phyloP scores from a whole-genome alignment of 2,329 filamentous ascomycete species.

The Leptographium galeiforme region DNA sequence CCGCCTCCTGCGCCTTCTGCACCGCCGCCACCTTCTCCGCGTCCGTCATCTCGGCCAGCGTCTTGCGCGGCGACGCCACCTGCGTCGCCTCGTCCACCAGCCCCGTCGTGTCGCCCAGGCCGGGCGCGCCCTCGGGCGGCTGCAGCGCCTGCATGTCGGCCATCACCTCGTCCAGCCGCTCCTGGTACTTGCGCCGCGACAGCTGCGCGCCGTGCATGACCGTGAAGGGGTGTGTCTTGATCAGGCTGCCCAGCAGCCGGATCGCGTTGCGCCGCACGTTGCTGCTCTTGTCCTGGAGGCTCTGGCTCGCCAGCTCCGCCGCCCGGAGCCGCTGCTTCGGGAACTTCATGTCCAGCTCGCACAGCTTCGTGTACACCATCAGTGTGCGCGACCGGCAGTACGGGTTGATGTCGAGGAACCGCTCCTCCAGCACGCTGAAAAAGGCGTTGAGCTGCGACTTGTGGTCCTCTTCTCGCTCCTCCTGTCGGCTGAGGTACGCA shows the following conservation, averaged over 20 bases:
- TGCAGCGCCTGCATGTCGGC: conserved; percentile 68
- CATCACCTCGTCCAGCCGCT: conserved; percentile 69
- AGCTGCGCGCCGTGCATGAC: conserved; percentile 83
- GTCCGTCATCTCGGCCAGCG: conserved; percentile 52
- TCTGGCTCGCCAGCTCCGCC: conserved; percentile 75
- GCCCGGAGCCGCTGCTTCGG: conserved; percentile 81
- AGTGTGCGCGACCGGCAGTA: conserved; percentile 87
- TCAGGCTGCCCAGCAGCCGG: conserved; percentile 74
- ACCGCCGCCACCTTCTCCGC: conserved; percentile 62
- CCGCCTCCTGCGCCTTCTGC: conserved; percentile 72
- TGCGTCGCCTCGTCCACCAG: conserved; percentile 84
- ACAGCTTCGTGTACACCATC: conserved; percentile 85
- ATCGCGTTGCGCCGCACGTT: conserved; percentile 93
- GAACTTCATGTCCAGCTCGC: conserved; percentile 91
- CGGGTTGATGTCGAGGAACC: conserved; percentile 91
- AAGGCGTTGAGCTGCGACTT: conserved; percentile 94
- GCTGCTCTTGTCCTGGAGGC: conserved; percentile 94
- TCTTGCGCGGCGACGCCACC: conserved; percentile 54
- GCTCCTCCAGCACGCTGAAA: conserved; percentile 90
- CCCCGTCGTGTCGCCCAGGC: conserved; percentile 56
- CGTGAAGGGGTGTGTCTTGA: conserved; percentile 89
- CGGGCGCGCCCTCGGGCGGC: conserved; percentile 60
- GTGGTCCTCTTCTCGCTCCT: conserved; percentile 82
- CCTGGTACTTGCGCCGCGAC: conserved; percentile 72
- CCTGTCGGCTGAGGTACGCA: conserved; percentile 75